A percentile compares a stretch with the other conserved stretches of the same genome.
Evolutionary conservation across 164 flowering plant genomes (phyloP).

Genomic region (Aristolochia contorta): DNA sequence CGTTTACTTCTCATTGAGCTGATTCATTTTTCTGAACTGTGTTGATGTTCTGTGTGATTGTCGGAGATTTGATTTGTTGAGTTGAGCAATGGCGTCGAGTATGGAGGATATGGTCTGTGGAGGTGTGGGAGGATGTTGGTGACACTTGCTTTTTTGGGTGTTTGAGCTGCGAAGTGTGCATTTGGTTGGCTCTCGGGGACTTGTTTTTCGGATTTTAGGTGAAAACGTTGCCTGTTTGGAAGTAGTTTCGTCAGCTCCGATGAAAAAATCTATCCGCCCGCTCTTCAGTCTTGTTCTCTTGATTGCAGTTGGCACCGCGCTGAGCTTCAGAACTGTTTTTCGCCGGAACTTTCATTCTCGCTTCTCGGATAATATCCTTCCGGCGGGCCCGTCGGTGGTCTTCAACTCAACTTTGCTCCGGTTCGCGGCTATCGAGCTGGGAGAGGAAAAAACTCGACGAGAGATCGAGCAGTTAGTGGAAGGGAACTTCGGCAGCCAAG

Average conservation of each 20-base stretch:
- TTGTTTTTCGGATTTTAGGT: no score
- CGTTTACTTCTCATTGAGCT: no score
- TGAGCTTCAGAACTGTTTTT: slow-evolving; percentile 29
- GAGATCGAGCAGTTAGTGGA: slow-evolving; percentile 58
- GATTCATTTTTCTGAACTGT: no score
- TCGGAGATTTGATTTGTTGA: no score
- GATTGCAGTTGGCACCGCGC: slow-evolving; percentile 26
- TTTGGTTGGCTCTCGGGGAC: no score
- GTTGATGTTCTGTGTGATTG: no score
- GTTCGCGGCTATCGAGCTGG: slow-evolving; percentile 51
- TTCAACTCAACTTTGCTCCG: slow-evolving; percentile 59
- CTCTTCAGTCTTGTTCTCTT: slow-evolving; percentile 38
- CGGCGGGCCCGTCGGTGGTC: slow-evolving; percentile 4
- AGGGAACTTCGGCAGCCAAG: slow-evolving; percentile 34
- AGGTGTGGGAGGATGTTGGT: no score
- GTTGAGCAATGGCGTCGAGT: no score
- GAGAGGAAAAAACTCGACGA: slow-evolving; percentile 30
- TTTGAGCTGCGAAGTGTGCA: no score
- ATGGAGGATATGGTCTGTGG: no score
- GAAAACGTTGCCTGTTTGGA: no score
- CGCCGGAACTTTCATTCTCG: slow-evolving; percentile 13
- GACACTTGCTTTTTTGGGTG: no score
- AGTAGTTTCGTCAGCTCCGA: slow-evolving; percentile 8
- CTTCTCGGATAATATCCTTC: slow-evolving; percentile 6
- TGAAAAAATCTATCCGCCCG: slow-evolving; percentile 50